These are phyloP conservation scores for Agrocybe pediades DNA, from an alignment of 768 basidiomycete species.

Conservation along the genomic window DNA sequence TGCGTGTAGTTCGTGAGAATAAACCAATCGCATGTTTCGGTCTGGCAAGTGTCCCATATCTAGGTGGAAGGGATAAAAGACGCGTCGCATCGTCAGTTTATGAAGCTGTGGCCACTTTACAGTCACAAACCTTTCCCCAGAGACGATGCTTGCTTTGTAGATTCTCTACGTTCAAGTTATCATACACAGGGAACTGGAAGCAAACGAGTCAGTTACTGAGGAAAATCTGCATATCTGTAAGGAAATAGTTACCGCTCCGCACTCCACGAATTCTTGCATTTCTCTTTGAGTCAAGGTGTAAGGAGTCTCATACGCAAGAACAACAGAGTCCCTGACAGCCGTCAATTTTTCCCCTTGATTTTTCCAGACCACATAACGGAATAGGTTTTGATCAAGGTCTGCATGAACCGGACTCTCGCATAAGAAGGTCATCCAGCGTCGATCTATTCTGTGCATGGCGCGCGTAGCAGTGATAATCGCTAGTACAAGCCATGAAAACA, in stretches of 20 bases:
- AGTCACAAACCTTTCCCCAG: constrained; percentile 65
- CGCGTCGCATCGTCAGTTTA: no score
- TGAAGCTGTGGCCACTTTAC: no score
- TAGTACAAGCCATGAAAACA: neutral
- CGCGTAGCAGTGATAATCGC: neutral
- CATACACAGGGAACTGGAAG: constrained; percentile 42
- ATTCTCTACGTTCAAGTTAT: constrained; percentile 11
- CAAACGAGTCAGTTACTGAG: constrained; percentile 13
- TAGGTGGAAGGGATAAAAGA: constrained; percentile 17
- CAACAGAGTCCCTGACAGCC: constrained; percentile 29
- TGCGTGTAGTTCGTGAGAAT: constrained; percentile 60
- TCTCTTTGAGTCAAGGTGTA: constrained; percentile 59
- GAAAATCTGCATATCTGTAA: neutral
- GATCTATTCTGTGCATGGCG: neutral
- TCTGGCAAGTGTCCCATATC: constrained; percentile 61
- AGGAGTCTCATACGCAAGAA: constrained; percentile 62
- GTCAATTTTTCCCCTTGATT: neutral
- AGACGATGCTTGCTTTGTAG: constrained; percentile 49
- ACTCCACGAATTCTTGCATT: constrained; percentile 51
- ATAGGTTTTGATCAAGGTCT: neutral
- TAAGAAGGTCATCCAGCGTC: neutral
- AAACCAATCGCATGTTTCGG: constrained; percentile 52
- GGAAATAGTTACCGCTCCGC: constrained; percentile 35
- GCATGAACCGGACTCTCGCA: neutral
- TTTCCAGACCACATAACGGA: constrained; percentile 20